Percentiles rank a stretch among this genome's conserved stretches.
These are phyloP conservation scores for Lichtheimia hyalospora DNA, from an alignment of 371 early-diverging fungal genomes.

Conservation along the genomic window DNA sequence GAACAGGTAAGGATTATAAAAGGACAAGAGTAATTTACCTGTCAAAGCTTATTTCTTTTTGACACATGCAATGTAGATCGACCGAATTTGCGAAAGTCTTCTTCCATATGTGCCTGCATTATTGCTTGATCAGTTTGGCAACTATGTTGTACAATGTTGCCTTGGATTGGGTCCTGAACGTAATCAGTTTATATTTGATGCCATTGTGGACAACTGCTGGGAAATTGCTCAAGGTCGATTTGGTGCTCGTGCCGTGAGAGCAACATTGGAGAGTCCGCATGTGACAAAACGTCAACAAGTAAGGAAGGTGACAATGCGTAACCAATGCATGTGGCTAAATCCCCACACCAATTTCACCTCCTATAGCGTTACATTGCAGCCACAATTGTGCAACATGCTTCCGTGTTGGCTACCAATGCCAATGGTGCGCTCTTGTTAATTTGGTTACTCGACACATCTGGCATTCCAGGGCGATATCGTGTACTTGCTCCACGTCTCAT, in stretches of 20 bases:
- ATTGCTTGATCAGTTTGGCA: slow-evolving; percentile 84
- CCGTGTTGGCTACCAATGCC: slow-evolving; percentile 83
- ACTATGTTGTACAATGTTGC: slow-evolving; percentile 89
- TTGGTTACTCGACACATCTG: slow-evolving; percentile 91
- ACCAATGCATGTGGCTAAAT: no score
- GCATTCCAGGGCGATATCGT: slow-evolving; percentile 81
- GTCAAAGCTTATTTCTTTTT: not conserved
- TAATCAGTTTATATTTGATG: slow-evolving; percentile 83
- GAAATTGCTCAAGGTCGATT: slow-evolving; percentile 80
- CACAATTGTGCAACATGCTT: slow-evolving; percentile 82
- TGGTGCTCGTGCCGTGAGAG: slow-evolving; percentile 80
- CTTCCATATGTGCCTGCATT: slow-evolving; percentile 72
- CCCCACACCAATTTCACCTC: not conserved
- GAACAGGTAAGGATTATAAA: slow-evolving; percentile 67
- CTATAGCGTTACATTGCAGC: slow-evolving; percentile 81
- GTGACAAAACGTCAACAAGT: slow-evolving; percentile 51
- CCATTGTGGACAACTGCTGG: slow-evolving; percentile 66
- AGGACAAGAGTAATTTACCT: no score
- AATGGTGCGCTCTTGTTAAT: slow-evolving; percentile 91
- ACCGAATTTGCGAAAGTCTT: slow-evolving; percentile 37
- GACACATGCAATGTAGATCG: slow-evolving; percentile 14
- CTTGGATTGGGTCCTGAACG: slow-evolving; percentile 63
- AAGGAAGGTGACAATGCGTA: slow-evolving; percentile 2
- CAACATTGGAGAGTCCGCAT: slow-evolving; percentile 73
- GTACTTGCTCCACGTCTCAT: slow-evolving; percentile 82